Base-by-base conservation (phyloP, 2,329 filamentous ascomycete species). In the Colletotrichum sp. region DNA sequence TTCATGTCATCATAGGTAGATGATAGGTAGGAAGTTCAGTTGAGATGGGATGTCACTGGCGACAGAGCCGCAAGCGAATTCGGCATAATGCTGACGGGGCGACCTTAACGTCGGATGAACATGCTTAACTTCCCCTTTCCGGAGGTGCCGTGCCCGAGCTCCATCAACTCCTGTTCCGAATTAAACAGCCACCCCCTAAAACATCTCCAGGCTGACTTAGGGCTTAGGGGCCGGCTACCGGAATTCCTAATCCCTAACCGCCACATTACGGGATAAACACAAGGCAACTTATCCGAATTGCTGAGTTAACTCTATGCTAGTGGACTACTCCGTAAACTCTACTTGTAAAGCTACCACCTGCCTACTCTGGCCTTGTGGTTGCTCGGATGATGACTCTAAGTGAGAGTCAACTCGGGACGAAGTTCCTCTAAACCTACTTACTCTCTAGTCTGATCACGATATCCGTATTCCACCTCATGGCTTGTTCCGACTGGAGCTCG, bases 371-470 rank as follows among this genome's bases (percentile, higher is more conserved):
- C n/a, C n/a, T 52, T 52, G 6, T 52, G 4, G n/a, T 21, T 21
- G n/a, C 39, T 52, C n/a, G 12, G 44, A 52, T 7, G n/a, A 13
- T 21, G n/a, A 13, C 44, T 52, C 10, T 4, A 52, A 6, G n/a
- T 52, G 44, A 52, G 2, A 52, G 44, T 52, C 1, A 52, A 52
- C 44, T 13, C 12, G 6, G n/a, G 12, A 52, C 44, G 44, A 49
- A 10, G 44, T 21, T 52, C 10, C 10, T 13, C 0, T 21, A 52
- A 4, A 0, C 44, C 10, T 21, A 0, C 1, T 1, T 52, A 21
- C n/a, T 1, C 6, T 21, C n/a, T 21, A 21, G 18, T 13, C 10
- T 52, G 1, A 1, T 52, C 44, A 52, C 39, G 18, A 49, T 49
- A 49, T n/a, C 39, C 39, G 39, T 18, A 49, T 49, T 49, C 39